Percentiles rank a stretch among this genome's conserved stretches.
Conservation (phyloP, 257 asterid species). For the Nicotiana benthamiana region DNA sequence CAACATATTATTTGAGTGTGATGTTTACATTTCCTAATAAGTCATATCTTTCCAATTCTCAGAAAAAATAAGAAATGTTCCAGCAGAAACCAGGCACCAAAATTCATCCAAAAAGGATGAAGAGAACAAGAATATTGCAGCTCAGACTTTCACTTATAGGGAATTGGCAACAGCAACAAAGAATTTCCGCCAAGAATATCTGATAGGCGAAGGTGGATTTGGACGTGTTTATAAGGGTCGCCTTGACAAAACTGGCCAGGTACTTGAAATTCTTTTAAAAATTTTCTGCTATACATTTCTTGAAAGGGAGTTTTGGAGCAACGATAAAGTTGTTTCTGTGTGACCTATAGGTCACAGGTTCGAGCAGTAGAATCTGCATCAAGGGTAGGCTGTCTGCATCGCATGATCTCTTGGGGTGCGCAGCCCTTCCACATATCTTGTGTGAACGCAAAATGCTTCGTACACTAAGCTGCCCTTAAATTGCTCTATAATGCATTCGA, state of each 20-base stretch:
- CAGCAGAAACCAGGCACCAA: slow-evolving; percentile 17
- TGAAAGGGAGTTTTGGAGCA: no score
- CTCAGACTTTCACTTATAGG: slow-evolving; percentile 78
- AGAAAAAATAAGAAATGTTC: slow-evolving; percentile 14
- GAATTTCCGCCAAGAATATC: slow-evolving; percentile 74
- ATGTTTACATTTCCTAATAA: background rate
- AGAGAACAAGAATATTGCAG: slow-evolving; percentile 55
- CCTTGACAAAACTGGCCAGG: slow-evolving; percentile 67
- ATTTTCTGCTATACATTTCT: no score
- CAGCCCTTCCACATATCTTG: no score
- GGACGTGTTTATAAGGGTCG: slow-evolving; percentile 81
- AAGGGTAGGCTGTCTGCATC: no score
- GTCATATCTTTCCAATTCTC: background rate
- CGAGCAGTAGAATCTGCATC: no score
- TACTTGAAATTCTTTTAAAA: background rate
- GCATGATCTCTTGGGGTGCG: no score
- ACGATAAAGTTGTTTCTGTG: no score
- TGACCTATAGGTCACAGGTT: no score
- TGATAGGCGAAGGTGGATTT: slow-evolving; percentile 92
- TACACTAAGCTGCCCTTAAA: no score
- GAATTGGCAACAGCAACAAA: slow-evolving; percentile 86
- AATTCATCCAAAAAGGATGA: slow-evolving; percentile 16
- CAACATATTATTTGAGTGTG: no score
- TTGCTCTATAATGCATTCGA: background rate
- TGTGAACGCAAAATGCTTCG: no score